Evolutionary conservation across 495 filamentous ascomycete species (phyloP), one percentile per base, ranked within the genome.

Genomic region (Platismatia glauca): DNA sequence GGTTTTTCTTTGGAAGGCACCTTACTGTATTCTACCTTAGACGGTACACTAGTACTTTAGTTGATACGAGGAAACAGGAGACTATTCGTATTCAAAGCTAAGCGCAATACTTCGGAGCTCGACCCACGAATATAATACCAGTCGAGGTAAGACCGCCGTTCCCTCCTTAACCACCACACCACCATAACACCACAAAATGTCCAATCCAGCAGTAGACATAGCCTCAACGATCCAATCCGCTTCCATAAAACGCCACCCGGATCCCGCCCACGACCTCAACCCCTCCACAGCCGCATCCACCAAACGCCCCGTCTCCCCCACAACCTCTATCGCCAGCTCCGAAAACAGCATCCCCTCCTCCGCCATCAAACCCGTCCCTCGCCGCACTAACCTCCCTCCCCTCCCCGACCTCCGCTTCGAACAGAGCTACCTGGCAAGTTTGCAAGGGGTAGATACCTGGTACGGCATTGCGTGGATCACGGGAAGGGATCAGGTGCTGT

Each of bases 361-460:
- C 59, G 79, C 84, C 48, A 69, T 89, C 59, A 77, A 75, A 57
- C 80, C 84, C 4, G 58, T 75, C 34, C 75, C 80, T 16, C 78
- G 84, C n/a, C 76, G 69, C 60, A 73, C 73, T 60, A 81, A 74
- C 41, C 83, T 96, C 62, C 90, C 89, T 58, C 93, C 95, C 1
- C 75, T 98, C 68, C 94, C 94, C 2, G 94, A 98, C 74, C 75
- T 98, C 66, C 81, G 94, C 57, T 97, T 97, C 73, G 94, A 98
- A 78, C 94, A 98, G 81, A 95, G 91, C 76, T 97, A 97, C 71
- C 79, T 98, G 46, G 86, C 86, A 55, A 92, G 90, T 71, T 84
- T 98, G 60, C 82, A 84, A 66, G 78, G 81, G 57, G 89, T 89
- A 27, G 81, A 94, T 62, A 85, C 83, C 33, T 89, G 83, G 84